Conservation (phyloP, 2,329 filamentous ascomycete species). For the Westerdykella aurantiaca region DNA sequence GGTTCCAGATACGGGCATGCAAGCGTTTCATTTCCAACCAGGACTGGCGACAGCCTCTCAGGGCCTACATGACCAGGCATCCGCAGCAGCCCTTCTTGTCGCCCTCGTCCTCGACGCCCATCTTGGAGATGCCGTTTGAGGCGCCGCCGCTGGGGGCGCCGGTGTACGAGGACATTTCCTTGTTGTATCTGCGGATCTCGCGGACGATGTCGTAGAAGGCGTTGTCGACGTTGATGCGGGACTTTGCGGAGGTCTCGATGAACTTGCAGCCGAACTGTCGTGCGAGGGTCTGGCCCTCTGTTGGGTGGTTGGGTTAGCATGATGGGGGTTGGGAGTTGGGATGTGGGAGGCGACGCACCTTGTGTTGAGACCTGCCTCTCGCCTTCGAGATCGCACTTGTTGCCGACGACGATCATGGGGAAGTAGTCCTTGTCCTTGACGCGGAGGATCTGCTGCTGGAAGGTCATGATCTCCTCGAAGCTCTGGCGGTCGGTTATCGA, state of each 20-base stretch:
- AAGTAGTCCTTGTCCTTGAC: constrained; percentile 99
- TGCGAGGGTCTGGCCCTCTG: constrained; percentile 86
- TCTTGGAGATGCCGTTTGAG: constrained; percentile 60
- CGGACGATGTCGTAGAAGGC: constrained; percentile 98
- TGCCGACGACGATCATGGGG: constrained; percentile 97
- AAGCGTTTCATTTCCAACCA: constrained; percentile 14
- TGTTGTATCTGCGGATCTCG: constrained; percentile 97
- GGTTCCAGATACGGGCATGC: constrained; percentile 2
- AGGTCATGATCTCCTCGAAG: constrained; percentile 97
- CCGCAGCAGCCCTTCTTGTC: constrained; percentile 70
- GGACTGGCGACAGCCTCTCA: constrained; percentile 2
- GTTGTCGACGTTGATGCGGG: constrained; percentile 95
- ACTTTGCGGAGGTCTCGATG: constrained; percentile 98
- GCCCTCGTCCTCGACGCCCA: constrained; percentile 70
- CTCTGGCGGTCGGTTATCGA: constrained; percentile 96
- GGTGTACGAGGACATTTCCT: constrained; percentile 88
- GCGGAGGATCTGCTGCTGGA: constrained; percentile 95
- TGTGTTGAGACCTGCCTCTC: constrained; percentile 88
- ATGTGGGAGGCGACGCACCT: constrained; percentile 55
- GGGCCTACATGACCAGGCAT: constrained; percentile 74
- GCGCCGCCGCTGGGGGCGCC: constrained; percentile 56
- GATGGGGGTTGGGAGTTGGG: not conserved
- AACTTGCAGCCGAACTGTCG: constrained; percentile 92
- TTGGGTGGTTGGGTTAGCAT: constrained; percentile 15
- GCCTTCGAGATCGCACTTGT: constrained; percentile 96